Conservation (phyloP, 257 asterid species). For the Marsdenia floribunda region DNA sequence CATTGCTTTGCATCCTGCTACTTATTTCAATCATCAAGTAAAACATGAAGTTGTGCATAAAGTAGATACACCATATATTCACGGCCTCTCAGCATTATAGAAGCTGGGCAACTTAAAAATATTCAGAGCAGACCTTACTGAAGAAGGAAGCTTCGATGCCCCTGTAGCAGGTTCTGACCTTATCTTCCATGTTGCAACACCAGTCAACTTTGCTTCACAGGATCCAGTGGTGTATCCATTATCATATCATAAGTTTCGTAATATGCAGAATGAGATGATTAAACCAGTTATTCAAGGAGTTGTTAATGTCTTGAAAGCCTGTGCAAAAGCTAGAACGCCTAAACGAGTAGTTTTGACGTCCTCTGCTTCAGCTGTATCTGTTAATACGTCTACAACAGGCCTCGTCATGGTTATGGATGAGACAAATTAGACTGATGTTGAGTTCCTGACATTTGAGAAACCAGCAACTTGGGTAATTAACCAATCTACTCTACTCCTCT, state of each 20-base stretch:
- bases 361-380: slow-evolving; percentile 25
- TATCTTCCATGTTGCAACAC: slow-evolving; percentile 28
- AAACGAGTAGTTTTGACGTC: slow-evolving; percentile 26
- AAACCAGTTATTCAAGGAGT: slow-evolving; percentile 30
- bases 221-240: slow-evolving; percentile 21
- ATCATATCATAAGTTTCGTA: neutral
- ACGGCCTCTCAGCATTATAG: slow-evolving; percentile 14
- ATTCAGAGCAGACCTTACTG: slow-evolving; percentile 21
- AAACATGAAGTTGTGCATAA: no score
- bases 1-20: no score
- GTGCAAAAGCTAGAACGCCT: slow-evolving; percentile 16
- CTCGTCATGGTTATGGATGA: slow-evolving; percentile 25
- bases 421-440: slow-evolving; percentile 25
- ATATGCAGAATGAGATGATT: slow-evolving; percentile 22
- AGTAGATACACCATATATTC: no score
- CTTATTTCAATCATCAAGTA: no score
- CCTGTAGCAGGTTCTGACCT: slow-evolving; percentile 37
- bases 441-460: slow-evolving; percentile 18
- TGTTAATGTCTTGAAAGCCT: slow-evolving; percentile 17
- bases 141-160: slow-evolving; percentile 27
- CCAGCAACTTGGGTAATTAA: slow-evolving; percentile 26
- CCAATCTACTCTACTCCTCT: slow-evolving; percentile 1
- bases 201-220: slow-evolving; percentile 24
- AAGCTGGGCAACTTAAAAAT: slow-evolving; percentile 16
- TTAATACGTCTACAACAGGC: slow-evolving; percentile 17